Conservation (phyloP, 1,284 basidiomycete species). For the Porphyrellus sp. region DNA sequence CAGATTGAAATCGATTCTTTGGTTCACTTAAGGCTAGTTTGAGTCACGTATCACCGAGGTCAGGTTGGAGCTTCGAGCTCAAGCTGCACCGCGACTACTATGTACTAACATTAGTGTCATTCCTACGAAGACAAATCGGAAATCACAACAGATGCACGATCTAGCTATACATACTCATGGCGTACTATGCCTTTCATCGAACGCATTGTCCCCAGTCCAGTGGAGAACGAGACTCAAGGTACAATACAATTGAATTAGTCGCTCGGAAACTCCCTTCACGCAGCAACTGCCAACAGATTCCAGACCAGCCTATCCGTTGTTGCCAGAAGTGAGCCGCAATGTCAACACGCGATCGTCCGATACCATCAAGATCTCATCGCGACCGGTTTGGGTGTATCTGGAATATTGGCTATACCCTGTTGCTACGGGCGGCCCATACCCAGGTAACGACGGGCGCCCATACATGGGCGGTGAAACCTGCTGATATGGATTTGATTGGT, state of each 20-base stretch:
- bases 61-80: too few relatives aligned
- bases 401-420: slow-evolving; percentile 39
- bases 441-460: slow-evolving; percentile 38
- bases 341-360: slow-evolving; percentile 77
- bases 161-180: slow-evolving; percentile 26
- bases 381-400: slow-evolving; percentile 48
- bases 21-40: too few relatives aligned
- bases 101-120: background rate
- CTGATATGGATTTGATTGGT: slow-evolving; percentile 40
- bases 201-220: slow-evolving; percentile 14
- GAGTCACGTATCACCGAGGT: too few relatives aligned
- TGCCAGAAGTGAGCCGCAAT: slow-evolving; percentile 40
- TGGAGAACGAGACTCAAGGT: slow-evolving; percentile 17
- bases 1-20: too few relatives aligned
- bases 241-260: slow-evolving; percentile 7
- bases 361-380: slow-evolving; percentile 78
- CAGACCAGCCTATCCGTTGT: slow-evolving; percentile 14
- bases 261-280: background rate
- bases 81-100: too few relatives aligned
- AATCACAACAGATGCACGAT: slow-evolving; percentile 34
- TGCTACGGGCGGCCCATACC: slow-evolving; percentile 40
- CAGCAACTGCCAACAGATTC: slow-evolving; percentile 1
- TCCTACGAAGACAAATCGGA: slow-evolving; percentile 13
- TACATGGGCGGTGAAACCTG: slow-evolving; percentile 25
- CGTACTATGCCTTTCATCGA: slow-evolving; percentile 5